Percentiles rank a stretch among this genome's conserved stretches.
These are phyloP conservation scores for Rhodamnia argentea DNA, from an alignment of 345 rosid genomes.

Conservation along the genomic window DNA sequence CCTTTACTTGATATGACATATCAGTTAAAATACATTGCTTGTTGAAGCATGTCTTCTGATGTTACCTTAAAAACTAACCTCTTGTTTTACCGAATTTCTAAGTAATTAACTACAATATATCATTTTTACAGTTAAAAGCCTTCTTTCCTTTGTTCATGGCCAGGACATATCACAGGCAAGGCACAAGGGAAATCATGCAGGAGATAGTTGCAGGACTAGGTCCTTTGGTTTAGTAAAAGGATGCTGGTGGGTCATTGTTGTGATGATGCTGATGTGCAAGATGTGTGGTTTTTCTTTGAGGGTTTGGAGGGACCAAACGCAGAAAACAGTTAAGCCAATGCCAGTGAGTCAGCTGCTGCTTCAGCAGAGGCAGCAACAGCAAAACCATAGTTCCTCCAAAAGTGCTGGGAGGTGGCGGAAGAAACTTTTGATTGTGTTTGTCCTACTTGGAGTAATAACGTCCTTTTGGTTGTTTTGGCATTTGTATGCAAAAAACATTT, in stretches of 20 bases:
- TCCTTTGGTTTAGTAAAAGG: slow-evolving; percentile 17
- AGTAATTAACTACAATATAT: background rate
- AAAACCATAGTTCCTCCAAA: slow-evolving; percentile 28
- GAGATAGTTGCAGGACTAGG: slow-evolving; percentile 10
- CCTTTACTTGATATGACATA: background rate
- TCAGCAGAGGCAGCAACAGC: slow-evolving; percentile 50
- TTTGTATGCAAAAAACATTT: slow-evolving; percentile 13
- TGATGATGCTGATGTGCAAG: slow-evolving; percentile 23
- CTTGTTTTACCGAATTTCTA: background rate
- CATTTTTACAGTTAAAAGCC: background rate
- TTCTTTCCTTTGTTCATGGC: background rate
- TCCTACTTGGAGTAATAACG: slow-evolving; percentile 32
- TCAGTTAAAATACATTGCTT: background rate
- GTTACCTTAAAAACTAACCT: background rate
- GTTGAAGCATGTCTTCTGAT: background rate
- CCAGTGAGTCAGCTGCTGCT: slow-evolving; percentile 22
- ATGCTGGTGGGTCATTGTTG: slow-evolving; percentile 46
- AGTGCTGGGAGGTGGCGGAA: slow-evolving; percentile 72
- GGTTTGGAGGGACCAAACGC: slow-evolving; percentile 15
- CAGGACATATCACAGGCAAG: slow-evolving; percentile 24
- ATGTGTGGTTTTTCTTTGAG: slow-evolving; percentile 17
- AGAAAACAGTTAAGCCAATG: slow-evolving; percentile 14
- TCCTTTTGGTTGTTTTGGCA: slow-evolving; percentile 63
- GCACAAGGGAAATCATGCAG: slow-evolving; percentile 1
- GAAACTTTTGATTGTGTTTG: slow-evolving; percentile 37